A percentile compares a stretch with the other conserved stretches of the same genome.
Conservation (phyloP, 2,329 filamentous ascomycete genomes). For the Botryotinia globosa region DNA sequence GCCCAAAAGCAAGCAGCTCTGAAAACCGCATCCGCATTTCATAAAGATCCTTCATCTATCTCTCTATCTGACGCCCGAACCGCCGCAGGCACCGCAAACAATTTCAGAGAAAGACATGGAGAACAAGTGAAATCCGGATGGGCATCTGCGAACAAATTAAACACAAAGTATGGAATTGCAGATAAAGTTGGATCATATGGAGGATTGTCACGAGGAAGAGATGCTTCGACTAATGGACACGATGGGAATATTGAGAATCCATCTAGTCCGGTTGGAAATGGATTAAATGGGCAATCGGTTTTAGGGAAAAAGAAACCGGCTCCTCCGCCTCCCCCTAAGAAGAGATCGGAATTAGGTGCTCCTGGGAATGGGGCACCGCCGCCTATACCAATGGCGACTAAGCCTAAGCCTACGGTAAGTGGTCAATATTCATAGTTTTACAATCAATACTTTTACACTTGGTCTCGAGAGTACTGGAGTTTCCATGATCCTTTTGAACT, state of each 20-base stretch:
- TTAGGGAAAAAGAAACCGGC: conserved; percentile 39
- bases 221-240: conserved; percentile 20
- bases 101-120: conserved; percentile 58
- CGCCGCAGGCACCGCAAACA: conserved; percentile 53
- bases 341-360: conserved; percentile 28
- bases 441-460: background rate
- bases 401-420: conserved; percentile 39
- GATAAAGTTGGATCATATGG: conserved; percentile 34
- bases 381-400: conserved; percentile 36
- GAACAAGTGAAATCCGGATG: conserved; percentile 56
- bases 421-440: conserved; percentile 25
- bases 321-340: conserved; percentile 38
- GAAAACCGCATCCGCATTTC: conserved; percentile 49
- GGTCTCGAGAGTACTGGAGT: background rate
- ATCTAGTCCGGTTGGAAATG: background rate
- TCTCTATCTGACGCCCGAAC: conserved; percentile 49
- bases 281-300: background rate
- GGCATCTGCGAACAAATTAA: conserved; percentile 41
- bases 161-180: conserved; percentile 38
- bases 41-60: conserved; percentile 51
- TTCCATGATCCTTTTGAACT: background rate
- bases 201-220: conserved; percentile 16
- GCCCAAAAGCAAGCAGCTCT: conserved; percentile 55
- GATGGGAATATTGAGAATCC: conserved; percentile 25
- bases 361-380: conserved; percentile 26